Evolutionary conservation across 1,284 basidiomycete species (phyloP), one percentile per base, ranked within the genome.

Genomic region (Ganoderma leucocontextum): DNA sequence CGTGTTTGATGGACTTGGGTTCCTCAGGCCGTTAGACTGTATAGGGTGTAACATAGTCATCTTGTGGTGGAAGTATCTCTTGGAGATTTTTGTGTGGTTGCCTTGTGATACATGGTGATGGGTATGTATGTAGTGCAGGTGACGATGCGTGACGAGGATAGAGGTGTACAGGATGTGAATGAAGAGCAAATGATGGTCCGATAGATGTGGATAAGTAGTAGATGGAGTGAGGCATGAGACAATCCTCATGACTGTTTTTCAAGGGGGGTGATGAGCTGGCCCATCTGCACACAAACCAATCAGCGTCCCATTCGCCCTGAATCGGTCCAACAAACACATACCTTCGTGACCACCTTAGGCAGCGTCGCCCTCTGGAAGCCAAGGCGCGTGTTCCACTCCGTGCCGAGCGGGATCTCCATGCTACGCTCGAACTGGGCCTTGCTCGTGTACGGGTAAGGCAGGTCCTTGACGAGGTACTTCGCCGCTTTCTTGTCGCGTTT

Each of bases 381-480:
- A n/a, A 93, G 87, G 36, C 95, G 84, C 2, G 96, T 97, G 74
- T 97, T 98, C 96, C 96, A 99, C 81, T 99, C 97, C 61, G 85
- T 85, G 6, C 97, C 97, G 38, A 98, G 76, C 1, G 96, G 95
- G 62, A 85, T 87, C 53, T 89, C 86, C 86, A 98, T 91, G 69
- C 87, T 89, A 39, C 92, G 88, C 79, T 97, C 95, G 78, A 94
- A 98, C 82, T 98, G 97, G 9, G 91, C 93, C 63, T 90, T 89
- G 78, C 91, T 93, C 4, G 97, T 82, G 79, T 96, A 99, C 2
- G 97, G 97, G 79, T 93, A 94, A 2, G 97, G 97, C 60, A 99
- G 81, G 79, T 98, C 95, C 78, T 93, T 94, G 65, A 95, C 88
- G 67, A 91, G 85, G 80, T 96, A 99, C 80, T 95, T 94, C 13